Evolutionary conservation across 306 rosid genomes (phyloP).

Genomic region (Canavalia ensiformis): DNA sequence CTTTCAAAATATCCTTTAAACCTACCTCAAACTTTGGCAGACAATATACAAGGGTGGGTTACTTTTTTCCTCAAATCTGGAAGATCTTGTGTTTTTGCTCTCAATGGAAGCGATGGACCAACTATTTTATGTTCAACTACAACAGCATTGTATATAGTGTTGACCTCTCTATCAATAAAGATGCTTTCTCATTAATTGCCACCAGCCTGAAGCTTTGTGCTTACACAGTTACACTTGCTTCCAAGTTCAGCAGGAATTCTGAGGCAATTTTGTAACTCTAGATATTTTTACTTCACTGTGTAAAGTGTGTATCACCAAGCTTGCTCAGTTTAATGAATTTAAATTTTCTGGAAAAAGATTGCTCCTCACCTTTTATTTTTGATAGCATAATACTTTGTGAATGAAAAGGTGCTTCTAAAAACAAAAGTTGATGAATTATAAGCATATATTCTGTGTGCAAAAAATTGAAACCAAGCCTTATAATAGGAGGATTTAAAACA

Average conservation of each 20-base stretch:
- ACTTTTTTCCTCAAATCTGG: not conserved
- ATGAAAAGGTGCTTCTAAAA: not conserved
- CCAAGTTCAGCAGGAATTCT: not conserved
- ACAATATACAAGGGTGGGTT: conserved; percentile 6
- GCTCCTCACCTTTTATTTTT: not conserved
- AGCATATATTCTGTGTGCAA: not conserved
- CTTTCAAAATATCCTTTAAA: conserved; percentile 20
- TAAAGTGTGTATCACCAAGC: not conserved
- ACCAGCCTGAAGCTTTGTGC: not conserved
- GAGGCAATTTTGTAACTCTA: not conserved
- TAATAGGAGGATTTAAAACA: not conserved
- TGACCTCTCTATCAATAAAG: not conserved
- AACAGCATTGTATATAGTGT: not conserved
- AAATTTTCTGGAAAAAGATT: not conserved
- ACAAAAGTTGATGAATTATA: not conserved
- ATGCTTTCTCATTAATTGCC: not conserved
- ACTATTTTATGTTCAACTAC: not conserved
- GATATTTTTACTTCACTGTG: not conserved
- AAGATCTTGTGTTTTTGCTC: not conserved
- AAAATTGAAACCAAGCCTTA: not conserved
- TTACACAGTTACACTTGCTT: not conserved
- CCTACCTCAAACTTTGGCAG: not conserved
- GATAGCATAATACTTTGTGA: not conserved
- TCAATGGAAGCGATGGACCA: conserved; percentile 9
- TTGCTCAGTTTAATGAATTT: not conserved